Conservation (phyloP, 192 early-diverging fungal species). For the Phycomyces nitens region DNA sequence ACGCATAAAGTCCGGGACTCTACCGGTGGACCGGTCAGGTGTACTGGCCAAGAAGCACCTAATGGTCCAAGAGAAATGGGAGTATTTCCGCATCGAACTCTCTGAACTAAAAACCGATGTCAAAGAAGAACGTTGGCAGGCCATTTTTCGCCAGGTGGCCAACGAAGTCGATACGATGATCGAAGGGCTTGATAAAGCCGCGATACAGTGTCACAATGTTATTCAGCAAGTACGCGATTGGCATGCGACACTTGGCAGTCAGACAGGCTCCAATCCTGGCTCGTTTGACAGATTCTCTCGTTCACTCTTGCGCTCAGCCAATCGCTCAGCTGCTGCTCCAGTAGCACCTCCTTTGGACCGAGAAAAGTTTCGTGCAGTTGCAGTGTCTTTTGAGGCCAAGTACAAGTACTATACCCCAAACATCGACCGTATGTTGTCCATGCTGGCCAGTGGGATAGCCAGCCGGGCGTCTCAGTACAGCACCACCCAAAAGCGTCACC, state of each 20-base stretch:
- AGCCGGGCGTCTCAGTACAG: slow-evolving; percentile 38
- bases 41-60: slow-evolving; percentile 29
- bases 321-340: neutral
- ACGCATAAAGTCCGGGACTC: slow-evolving; percentile 28
- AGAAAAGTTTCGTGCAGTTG: slow-evolving; percentile 46
- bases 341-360: slow-evolving; percentile 35
- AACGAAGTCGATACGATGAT: slow-evolving; percentile 58
- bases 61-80: slow-evolving; percentile 43
- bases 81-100: slow-evolving; percentile 46
- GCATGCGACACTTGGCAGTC: slow-evolving; percentile 5
- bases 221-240: slow-evolving; percentile 25
- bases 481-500: slow-evolving; percentile 39
- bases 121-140: slow-evolving; percentile 59
- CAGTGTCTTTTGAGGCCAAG: slow-evolving; percentile 53
- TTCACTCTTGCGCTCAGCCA: slow-evolving; percentile 8
- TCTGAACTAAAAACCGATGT: slow-evolving; percentile 53
- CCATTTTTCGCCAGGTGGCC: slow-evolving; percentile 51
- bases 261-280: neutral
- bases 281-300: slow-evolving; percentile 30
- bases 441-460: slow-evolving; percentile 53
- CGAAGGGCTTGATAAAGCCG: slow-evolving; percentile 50
- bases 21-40: slow-evolving; percentile 22
- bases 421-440: slow-evolving; percentile 56
- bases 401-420: slow-evolving; percentile 55
- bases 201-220: slow-evolving; percentile 42